Evolutionary conservation across 2,329 filamentous ascomycete species (phyloP), one percentile per base, ranked within the genome.

Genomic region (Talaromyces rugulosus): DNA sequence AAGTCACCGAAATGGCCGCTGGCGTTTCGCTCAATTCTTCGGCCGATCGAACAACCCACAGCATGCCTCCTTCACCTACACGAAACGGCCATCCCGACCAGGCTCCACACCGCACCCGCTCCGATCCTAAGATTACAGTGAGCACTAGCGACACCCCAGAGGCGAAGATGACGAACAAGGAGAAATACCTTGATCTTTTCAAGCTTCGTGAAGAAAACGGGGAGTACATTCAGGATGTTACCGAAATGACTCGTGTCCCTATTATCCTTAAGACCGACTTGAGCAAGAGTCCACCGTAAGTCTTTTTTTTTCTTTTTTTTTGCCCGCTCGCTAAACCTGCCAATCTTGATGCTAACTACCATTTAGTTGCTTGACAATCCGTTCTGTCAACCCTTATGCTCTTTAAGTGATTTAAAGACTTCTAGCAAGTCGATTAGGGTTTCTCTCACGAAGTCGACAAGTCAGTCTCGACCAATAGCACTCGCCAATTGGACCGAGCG

Each of bases 281-380:
- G 72, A 91, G 85, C 80, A 99, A 99, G 90, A 98, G 94, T 81
- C 95, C 95, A 80, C 95, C 95, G 93, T 99, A 90, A 88, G 95
- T 94, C 65, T 50, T 55, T 59, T 11, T 94, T 65, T 50, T 55
- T 59, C 9, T 94, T 65, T 50, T 51, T 58, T 7, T 34, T 55
- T 12, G 18, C 59, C 59, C 31, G 14, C 33, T 5, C 23, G 47
- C 30, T 36, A 8, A 12, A 36, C n/a, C 30, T 33, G 12, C 4
- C 27, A 23, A 30, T 11, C 18, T 30, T 62, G 51, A 30, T 61
- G 61, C 72, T 75, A 65, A 75, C 65, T 1, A 28, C 59, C 42
- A 36, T 42, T 9, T 65, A 81, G 78, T 66, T 81, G 79, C 68
- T 72, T 82, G 60, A 82, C 80, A 44, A 81, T 82, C 66, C 78